A percentile compares a stretch with the other conserved stretches of the same genome.
Conservation (phyloP, 257 asterid genomes). For the Pogostemon cablin region DNA sequence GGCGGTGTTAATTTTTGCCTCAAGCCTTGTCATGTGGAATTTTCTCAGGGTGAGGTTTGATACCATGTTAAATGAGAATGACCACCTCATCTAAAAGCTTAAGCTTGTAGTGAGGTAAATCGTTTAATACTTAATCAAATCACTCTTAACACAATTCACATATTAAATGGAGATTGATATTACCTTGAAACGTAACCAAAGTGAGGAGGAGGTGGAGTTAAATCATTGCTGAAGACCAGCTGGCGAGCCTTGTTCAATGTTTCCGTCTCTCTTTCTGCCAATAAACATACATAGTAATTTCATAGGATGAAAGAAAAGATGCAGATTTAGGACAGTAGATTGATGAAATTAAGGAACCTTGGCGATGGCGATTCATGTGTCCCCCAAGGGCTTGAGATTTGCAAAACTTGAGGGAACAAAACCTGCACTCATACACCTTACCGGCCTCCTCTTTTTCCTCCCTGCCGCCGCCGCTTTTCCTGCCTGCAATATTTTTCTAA, state of each 20-base stretch:
- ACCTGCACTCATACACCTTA: constrained; percentile 94
- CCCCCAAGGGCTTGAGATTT: constrained; percentile 99
- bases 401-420: constrained; percentile 99
- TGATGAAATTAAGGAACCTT: constrained; percentile 47
- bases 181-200: constrained; percentile 62
- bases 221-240: constrained; percentile 78
- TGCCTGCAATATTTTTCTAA: constrained; percentile 41
- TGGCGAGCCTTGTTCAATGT: constrained; percentile 94
- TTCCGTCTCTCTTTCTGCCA: constrained; percentile 93
- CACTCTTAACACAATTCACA: no score
- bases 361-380: constrained; percentile 99
- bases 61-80: no score
- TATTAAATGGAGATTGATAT: background rate
- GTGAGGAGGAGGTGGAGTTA: constrained; percentile 54
- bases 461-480: constrained; percentile 74
- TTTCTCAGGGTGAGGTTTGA: no score
- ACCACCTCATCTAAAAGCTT: no score
- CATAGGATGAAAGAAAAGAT: constrained; percentile 6
- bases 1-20: no score
- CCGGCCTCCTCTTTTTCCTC: constrained; percentile 61
- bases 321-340: background rate
- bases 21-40: no score
- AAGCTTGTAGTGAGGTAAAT: no score
- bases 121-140: no score
- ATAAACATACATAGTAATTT: constrained; percentile 25